Percentiles rank a stretch among this genome's conserved stretches.
Evolutionary conservation across 192 early-diverging fungal species (phyloP).

Genomic region (Coemansia sp.): DNA sequence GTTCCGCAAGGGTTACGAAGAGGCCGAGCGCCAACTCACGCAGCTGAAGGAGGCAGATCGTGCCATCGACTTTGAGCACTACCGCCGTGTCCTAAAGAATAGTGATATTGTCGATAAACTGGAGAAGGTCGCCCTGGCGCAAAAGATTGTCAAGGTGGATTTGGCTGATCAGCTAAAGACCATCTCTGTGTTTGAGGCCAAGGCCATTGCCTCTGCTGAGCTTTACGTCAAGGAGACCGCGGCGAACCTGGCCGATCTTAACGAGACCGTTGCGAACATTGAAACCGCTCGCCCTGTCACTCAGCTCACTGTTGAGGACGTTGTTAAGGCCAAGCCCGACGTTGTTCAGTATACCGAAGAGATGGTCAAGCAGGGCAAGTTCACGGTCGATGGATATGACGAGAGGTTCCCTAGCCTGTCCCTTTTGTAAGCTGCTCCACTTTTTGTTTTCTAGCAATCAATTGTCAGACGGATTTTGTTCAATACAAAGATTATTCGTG

Average conservation of each 20-base stretch:
- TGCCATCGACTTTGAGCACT: conserved; percentile 85
- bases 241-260: conserved; percentile 82
- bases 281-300: conserved; percentile 92
- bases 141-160: conserved; percentile 83
- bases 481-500: neutral
- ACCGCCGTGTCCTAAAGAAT: conserved; percentile 90
- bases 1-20: conserved; percentile 95
- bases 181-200: conserved; percentile 74
- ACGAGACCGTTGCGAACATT: conserved; percentile 89
- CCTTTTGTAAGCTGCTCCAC: conserved; percentile 59
- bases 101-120: conserved; percentile 85
- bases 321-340: conserved; percentile 91
- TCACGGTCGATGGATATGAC: conserved; percentile 93
- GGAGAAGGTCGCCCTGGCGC: conserved; percentile 79
- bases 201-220: conserved; percentile 74
- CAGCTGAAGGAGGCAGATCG: conserved; percentile 84
- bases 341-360: conserved; percentile 86
- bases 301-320: conserved; percentile 91
- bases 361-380: conserved; percentile 90
- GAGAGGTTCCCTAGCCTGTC: conserved; percentile 84
- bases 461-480: neutral
- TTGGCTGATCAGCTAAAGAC: conserved; percentile 82
- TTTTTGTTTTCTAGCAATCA: neutral
- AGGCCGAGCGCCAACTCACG: conserved; percentile 77
- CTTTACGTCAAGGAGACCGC: conserved; percentile 83